Evolutionary conservation across 2,329 filamentous ascomycete genomes (phyloP), one percentile per base, ranked within the genome.

Genomic region (Didymella pomorum): DNA sequence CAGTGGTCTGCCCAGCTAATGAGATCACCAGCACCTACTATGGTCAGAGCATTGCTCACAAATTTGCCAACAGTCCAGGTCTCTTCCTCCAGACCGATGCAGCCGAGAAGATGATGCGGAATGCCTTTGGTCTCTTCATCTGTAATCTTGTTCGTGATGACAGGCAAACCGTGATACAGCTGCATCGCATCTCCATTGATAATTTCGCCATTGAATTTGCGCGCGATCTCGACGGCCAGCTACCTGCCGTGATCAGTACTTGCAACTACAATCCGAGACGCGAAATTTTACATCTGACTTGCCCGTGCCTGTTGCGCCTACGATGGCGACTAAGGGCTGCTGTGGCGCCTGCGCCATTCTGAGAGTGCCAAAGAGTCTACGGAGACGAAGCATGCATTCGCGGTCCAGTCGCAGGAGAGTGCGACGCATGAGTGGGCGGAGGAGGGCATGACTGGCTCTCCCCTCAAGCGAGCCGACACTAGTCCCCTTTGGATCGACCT

Each of bases 151-250:
- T 99, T 99, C 25, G 95, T 99, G 67, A 98, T 94, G 63, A 98
- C 89, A 5, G 95, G 93, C 42, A 99, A 81, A 2, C 95, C 95
- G 52, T 86, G 85, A 76, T 99, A 99, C 79, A 99, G 88, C 76
- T 99, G 95, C 93, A 99, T 97, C 37, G 95, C 95, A 82, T 99
- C 95, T 45, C 92, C 92, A 74, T 99, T 99, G 79, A 99, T 93
- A 51, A 99, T 86, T 77, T 99, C 95, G 72, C 96, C 95, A 76
- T 95, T 89, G 78, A 93, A 93, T 21, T 84, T 86, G 41, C 83
- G 83, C 1, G 96, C 95, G 50, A 99, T 80, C 63, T 97, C 92
- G 39, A 99, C 89, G 9, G 95, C 95, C 65, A 97, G 85, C 93
- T 97, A 70, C 52, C 66, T 75, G 63, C 25, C 44, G 74, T 77